Conservation (phyloP, 2,329 filamentous ascomycete genomes). For the Incumbomyces lentus region DNA sequence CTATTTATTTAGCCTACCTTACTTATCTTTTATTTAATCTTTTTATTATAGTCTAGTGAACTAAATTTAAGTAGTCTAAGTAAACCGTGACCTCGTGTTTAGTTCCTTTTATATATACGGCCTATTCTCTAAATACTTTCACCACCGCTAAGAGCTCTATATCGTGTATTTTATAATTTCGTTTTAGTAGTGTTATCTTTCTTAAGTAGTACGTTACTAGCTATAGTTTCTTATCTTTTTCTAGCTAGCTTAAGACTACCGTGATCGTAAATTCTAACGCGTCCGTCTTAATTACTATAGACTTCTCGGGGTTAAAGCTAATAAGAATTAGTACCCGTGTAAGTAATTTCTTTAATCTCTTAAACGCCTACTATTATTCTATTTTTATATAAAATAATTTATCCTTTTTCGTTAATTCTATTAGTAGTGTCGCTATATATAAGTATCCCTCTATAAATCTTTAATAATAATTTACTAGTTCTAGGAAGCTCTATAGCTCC, state of each 20-base stretch:
- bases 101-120: no score
- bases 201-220: slow-evolving; percentile 12
- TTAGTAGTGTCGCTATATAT: slow-evolving; percentile 1
- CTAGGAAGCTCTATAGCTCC: slow-evolving; percentile 13
- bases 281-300: no score
- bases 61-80: no score
- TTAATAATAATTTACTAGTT: slow-evolving; percentile 17
- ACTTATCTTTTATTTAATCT: no score
- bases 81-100: no score
- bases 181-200: slow-evolving; percentile 11
- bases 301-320: no score
- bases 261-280: no score
- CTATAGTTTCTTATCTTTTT: slow-evolving; percentile 5
- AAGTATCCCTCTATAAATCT: slow-evolving; percentile 14
- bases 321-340: no score
- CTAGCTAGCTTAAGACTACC: no score
- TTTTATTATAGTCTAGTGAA: no score
- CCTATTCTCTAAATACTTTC: slow-evolving; percentile 11
- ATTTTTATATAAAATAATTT: background rate
- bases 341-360: slow-evolving; percentile 3
- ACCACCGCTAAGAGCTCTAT: slow-evolving; percentile 15
- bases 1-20: slow-evolving; percentile 9
- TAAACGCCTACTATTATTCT: slow-evolving; percentile 4
- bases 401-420: slow-evolving; percentile 6
- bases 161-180: slow-evolving; percentile 17